Evolutionary conservation across 768 basidiomycete species (phyloP), one percentile per base, ranked within the genome.

Genomic region (Lanmaoa rubissima): DNA sequence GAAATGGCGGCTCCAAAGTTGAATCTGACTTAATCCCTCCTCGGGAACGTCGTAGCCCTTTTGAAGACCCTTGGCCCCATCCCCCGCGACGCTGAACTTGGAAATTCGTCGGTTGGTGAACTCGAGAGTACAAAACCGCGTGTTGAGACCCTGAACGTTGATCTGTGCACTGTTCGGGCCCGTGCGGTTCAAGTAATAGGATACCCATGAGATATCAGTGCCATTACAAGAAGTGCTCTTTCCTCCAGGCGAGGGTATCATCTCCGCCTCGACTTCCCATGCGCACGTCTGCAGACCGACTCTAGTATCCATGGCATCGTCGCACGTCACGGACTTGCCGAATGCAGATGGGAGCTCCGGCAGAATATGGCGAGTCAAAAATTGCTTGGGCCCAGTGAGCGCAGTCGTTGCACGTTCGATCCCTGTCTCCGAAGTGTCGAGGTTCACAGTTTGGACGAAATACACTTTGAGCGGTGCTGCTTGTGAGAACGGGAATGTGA

Each of bases 1-100:
- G 80, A 87, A 87, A 14, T 73, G 74, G 10, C 86, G 76, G 54
- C 81, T 83, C 85, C 84, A 88, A 19, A 88, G 69, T n/a, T 76
- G 66, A 31, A 86, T 52, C 57, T 76, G 72, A 19, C 62, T 67
- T 19, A 77, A 55, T n/a, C 75, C 81, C 11, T 63, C 59, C 17
- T 35, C 48, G 36, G 74, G 68, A 28, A 79, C 57, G 32, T 69
- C 74, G 62, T 77, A 80, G 11, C 78, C 78, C 1, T 65, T 58
- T 55, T 82, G 82, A 61, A 80, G 62, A 8, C 68, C 73, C 17
- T 64, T 65, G 36, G 60, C 63, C 16, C 70, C 73, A 6, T 70
- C 66, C 13, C 75, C 77, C 13, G 62, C 57, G 19, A 85, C 75
- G 26, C 62, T 62, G 53, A 81, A 80, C 51, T 65, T 67, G 41